Base-by-base conservation (phyloP, 2,329 filamentous ascomycete species). In the Aspergillus sp. region DNA sequence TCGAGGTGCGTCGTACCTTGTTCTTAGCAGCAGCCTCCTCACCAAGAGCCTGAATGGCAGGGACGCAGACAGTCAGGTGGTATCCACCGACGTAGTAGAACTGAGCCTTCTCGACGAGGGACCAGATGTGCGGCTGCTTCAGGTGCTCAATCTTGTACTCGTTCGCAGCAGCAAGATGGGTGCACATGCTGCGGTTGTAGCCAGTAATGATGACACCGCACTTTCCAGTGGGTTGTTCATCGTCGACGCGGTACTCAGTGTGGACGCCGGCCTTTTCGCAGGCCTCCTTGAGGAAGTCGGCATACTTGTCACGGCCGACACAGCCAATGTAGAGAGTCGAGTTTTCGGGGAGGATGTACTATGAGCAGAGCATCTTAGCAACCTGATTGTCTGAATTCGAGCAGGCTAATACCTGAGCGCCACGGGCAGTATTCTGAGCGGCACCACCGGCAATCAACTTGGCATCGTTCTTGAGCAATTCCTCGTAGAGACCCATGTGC, bases 181-280 rank as follows among this genome's bases (percentile, higher is more conserved):
- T 99, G 84, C 90, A 91, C 84, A 99, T 89, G 77, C 89, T 93
- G 73, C 95, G 89, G 88, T 98, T 90, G 85, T 97, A 92, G 76
- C 93, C 95, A 43, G 94, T 99, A 80, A 99, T 97, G 79, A 99
- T 87, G 68, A 95, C 95, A 80, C 92, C 95, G 80, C 95, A 99
- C 74, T 93, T 92, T 72, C 95, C 95, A 41, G 95, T 99, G 68
- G 92, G 89, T 71, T 89, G 84, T 76, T 87, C 85, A 71, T 91
- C 86, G 77, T 98, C 94, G 74, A 97, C 89, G 69, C 92, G 92
- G 85, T 99, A 99, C 83, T 97, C 93, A 71, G 95, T 93, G 73
- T 92, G 90, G 66, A 98, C 89, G 72, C 95, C 95, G 69, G 91
- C 94, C 74, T 92, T 84, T 80, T 90, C 88, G 80, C 93, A 93